Percentiles rank a stretch among this genome's conserved stretches.
phyloP scores from a whole-genome alignment of 139 green algal genomes.

The Picochlorum sp. region DNA sequence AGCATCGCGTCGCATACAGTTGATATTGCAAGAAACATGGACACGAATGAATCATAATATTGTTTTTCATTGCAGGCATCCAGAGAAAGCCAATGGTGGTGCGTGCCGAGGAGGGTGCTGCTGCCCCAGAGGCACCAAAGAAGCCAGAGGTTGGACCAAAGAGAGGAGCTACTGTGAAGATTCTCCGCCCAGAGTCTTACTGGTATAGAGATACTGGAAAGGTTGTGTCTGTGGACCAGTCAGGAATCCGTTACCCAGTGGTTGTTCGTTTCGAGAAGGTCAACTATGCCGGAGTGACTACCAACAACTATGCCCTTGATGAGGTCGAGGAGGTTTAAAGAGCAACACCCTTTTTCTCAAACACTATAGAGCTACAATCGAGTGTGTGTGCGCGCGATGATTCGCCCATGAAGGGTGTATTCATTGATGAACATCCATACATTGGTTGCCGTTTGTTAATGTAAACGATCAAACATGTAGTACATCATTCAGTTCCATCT shows the following conservation, averaged over 20 bases:
- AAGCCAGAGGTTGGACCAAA: conserved; percentile 71
- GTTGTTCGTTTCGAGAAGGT: conserved; percentile 95
- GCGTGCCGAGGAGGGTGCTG: conserved; percentile 15
- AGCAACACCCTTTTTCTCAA: background rate
- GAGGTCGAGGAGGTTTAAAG: conserved; percentile 63
- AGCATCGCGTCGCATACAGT: too few relatives aligned
- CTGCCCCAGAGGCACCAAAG: conserved; percentile 7
- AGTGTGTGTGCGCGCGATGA: too few relatives aligned
- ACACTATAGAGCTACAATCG: background rate
- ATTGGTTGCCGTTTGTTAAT: background rate
- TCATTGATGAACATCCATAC: background rate
- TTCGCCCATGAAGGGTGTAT: too few relatives aligned
- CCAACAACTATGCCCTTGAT: conserved; percentile 97
- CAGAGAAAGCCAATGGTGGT: conserved; percentile 12
- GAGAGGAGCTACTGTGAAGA: conserved; percentile 74
- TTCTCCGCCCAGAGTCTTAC: conserved; percentile 96
- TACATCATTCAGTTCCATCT: background rate
- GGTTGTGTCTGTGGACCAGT: conserved; percentile 97
- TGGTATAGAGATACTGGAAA: conserved; percentile 98
- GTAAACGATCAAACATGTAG: background rate
- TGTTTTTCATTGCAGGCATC: too few relatives aligned
- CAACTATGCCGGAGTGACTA: conserved; percentile 95
- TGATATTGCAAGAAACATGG: too few relatives aligned
- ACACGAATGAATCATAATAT: too few relatives aligned
- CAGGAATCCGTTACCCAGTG: conserved; percentile 92